Evolutionary conservation across 192 early-diverging fungal genomes (phyloP).

Genomic region (Coemansia sp.): DNA sequence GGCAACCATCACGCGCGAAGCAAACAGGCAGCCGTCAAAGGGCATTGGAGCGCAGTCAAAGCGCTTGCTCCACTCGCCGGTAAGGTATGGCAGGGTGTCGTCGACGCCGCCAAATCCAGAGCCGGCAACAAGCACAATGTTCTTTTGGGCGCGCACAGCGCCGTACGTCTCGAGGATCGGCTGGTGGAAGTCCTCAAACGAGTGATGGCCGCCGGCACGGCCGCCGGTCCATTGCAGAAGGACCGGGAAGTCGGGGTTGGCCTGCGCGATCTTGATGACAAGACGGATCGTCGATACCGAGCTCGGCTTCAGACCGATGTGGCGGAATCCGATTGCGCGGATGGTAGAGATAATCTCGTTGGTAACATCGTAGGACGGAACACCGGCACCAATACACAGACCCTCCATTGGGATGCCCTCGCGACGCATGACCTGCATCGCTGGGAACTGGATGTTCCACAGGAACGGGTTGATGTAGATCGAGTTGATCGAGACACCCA

Average conservation of each 20-base stretch:
- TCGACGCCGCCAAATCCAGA: slow-evolving; percentile 83
- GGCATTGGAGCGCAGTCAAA: slow-evolving; percentile 91
- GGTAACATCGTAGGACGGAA: slow-evolving; percentile 83
- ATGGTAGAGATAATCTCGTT: slow-evolving; percentile 82
- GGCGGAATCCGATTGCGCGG: slow-evolving; percentile 75
- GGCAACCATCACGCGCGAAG: slow-evolving; percentile 93
- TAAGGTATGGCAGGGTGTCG: slow-evolving; percentile 88
- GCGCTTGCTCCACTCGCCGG: slow-evolving; percentile 84
- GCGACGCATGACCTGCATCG: slow-evolving; percentile 77
- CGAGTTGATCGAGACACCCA: slow-evolving; percentile 85
- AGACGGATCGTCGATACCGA: slow-evolving; percentile 81
- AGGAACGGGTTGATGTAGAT: slow-evolving; percentile 87
- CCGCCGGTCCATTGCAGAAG: slow-evolving; percentile 97
- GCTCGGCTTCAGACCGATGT: slow-evolving; percentile 91
- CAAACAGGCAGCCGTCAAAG: slow-evolving; percentile 89
- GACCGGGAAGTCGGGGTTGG: slow-evolving; percentile 85
- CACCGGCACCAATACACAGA: slow-evolving; percentile 86
- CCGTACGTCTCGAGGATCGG: slow-evolving; percentile 74
- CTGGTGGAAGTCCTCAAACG: slow-evolving; percentile 92
- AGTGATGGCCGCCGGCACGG: slow-evolving; percentile 94
- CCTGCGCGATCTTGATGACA: slow-evolving; percentile 82
- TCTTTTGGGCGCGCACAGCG: no score
- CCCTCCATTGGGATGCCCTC: slow-evolving; percentile 94
- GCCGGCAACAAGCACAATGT: no score
- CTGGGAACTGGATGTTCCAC: slow-evolving; percentile 86